Conservation (phyloP, 495 filamentous ascomycete genomes). For the Hyaloscypha variabilis region DNA sequence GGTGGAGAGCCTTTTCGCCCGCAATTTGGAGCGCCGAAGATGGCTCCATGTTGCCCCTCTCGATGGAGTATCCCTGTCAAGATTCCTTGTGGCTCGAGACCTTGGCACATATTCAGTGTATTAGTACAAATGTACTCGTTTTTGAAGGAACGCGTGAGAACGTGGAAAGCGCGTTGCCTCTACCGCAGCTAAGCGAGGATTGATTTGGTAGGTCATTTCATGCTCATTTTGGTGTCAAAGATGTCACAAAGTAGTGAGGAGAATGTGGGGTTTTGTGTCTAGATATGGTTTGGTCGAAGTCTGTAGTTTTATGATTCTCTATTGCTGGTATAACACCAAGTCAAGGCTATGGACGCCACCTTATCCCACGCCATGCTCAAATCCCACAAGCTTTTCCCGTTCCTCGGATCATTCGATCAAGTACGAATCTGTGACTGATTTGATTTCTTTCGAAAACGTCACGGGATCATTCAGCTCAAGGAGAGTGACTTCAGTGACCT, state of each 20-base stretch:
- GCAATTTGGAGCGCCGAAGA: slow-evolving; percentile 38
- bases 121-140: not conserved
- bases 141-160: slow-evolving; percentile 1
- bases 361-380: slow-evolving; percentile 20
- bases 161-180: not conserved
- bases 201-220: not conserved
- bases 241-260: not conserved
- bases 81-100: not conserved
- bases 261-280: not conserved
- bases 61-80: not conserved
- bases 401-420: slow-evolving; percentile 64
- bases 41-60: slow-evolving; percentile 18
- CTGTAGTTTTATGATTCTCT: slow-evolving; percentile 6
- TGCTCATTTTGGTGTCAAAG: not conserved
- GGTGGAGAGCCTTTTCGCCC: slow-evolving; percentile 46
- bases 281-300: not conserved
- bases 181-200: not conserved
- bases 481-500: slow-evolving; percentile 73
- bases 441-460: slow-evolving; percentile 86
- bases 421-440: slow-evolving; percentile 80
- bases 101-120: not conserved
- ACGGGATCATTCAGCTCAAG: slow-evolving; percentile 82
- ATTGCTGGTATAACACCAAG: not conserved
- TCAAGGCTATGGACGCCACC: not conserved
- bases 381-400: slow-evolving; percentile 13